Base-by-base conservation (phyloP, 768 basidiomycete species). In the Amanita inopinata region DNA sequence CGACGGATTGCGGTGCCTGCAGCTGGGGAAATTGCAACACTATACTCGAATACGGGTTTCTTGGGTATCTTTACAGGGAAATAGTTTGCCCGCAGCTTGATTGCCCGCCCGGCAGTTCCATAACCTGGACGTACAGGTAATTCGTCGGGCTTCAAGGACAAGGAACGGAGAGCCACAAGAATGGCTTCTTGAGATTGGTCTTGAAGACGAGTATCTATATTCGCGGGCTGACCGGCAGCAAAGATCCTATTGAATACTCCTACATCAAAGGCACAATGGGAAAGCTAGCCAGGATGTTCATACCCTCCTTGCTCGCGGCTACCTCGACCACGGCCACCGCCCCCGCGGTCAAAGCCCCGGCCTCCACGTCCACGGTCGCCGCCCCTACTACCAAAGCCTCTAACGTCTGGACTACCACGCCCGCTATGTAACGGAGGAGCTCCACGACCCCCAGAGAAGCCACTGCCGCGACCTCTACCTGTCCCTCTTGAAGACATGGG, bases 51-150 rank as follows among this genome's bases (percentile, higher is more conserved):
- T 6, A 78, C 51, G 2, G 67, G 58, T 0, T 62, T 65, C 28
- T 71, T 69, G 1, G 69, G 68, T 7, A 76, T 56, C 35, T 63
- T 65, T 19, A 85, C 64, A 0, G 79, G 68, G 57, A 83, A 83
- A 62, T 78, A 83, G 51, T 85, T 86, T 34, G 80, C 67, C 5
- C 83, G 69, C 11, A 84, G 56, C 33, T 63, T 70, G 51, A 78
- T 66, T 7, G 56, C 30, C 27, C 47, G 64, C 7, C 80, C 80
- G 1, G 48, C 49, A 0, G 63, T 74, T 0, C 81, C 80, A 49
- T 70, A 81, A 11, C 66, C 74, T 5, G 78, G 76, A 15, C 80
- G 70, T 7, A 76, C 49, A 11, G 80, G 80, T 31, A 88, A 57
- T 10, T 72, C 65, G 30, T 61, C 57, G 5, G 53, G 47, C 15